Evolutionary conservation across 2,329 filamentous ascomycete species (phyloP), one percentile per base, ranked within the genome.

Genomic region (Paracamarosporium sp.): DNA sequence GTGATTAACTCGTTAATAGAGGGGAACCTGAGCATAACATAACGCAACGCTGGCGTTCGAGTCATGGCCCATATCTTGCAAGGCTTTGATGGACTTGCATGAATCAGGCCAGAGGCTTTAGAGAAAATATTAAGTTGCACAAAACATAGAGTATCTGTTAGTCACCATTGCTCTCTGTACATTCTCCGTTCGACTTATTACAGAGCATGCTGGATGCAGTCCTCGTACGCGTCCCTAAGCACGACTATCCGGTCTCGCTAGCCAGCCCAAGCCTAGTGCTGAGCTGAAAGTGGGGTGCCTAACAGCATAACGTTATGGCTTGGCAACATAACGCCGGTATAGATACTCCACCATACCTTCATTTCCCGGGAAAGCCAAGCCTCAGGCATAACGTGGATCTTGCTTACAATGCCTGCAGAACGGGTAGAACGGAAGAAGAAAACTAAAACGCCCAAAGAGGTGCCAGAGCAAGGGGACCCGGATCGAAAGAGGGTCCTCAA

Each of bases 401-500:
- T 48, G 22, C 15, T 48, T 24, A 64, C 17, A 7, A 47, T 35
- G 30, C 17, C 22, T 30, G 30, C 45, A 15, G 30, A 36, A 13
- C 20, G 20, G 8, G 30, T 35, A 20, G 45, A 36, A 30, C 61
- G 55, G 15, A 57, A 57, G n/a, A 64, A 53, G 31, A 71, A 68
- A 46, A 62, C 61, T 27, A 65, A 61, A 30, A 68, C 59, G n/a
- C 55, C 63, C 9, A 56, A 61, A 22, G 46, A 52, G 3, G 63
- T 73, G 9, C 71, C 71, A 27, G 53, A 59, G 6, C 43, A 45
- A 13, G 70, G 71, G 4, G 59, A 72, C 56, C 71, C 71, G 4
- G 71, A 74, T 43, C 60, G 71, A 31, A 72, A 72, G 57, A 60
- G 71, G 40, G 64, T 72, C 41, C 56, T 74, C 4, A 74, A 72